Evolutionary conservation across 108 stramenopile genomes (phyloP).

Genomic region (Schizochytrium sp.): DNA sequence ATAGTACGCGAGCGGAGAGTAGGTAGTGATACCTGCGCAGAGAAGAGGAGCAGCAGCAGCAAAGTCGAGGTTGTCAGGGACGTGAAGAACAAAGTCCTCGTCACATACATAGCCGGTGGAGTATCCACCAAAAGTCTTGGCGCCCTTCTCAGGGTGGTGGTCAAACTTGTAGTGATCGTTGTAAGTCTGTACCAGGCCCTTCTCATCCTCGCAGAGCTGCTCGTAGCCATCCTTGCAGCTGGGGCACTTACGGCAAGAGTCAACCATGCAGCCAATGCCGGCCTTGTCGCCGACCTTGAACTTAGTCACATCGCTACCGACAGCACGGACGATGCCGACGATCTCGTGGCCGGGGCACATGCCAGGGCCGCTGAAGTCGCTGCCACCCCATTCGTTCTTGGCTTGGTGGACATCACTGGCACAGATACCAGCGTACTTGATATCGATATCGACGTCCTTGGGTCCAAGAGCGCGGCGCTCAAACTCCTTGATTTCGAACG

Average conservation of each 20-base stretch:
- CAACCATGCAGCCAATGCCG: conserved; percentile 81
- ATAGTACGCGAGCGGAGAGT: conserved; percentile 72
- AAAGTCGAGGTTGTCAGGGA: conserved; percentile 55
- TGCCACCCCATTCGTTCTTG: conserved; percentile 62
- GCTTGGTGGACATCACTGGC: conserved; percentile 76
- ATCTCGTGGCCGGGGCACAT: conserved; percentile 72
- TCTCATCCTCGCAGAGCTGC: conserved; percentile 67
- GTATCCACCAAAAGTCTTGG: conserved; percentile 43
- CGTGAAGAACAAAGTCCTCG: conserved; percentile 42
- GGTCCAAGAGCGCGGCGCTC: conserved; percentile 51
- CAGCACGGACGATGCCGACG: conserved; percentile 72
- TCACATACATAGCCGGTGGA: not conserved
- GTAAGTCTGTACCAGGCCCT: conserved; percentile 62
- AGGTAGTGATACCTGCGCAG: conserved; percentile 82
- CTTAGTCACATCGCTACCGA: conserved; percentile 76
- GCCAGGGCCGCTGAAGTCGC: conserved; percentile 44
- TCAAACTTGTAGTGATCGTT: conserved; percentile 64
- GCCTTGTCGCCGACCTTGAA: conserved; percentile 79
- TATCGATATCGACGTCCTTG: conserved; percentile 54
- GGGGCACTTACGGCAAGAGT: conserved; percentile 76
- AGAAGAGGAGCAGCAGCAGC: conserved; percentile 66
- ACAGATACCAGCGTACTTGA: conserved; percentile 71
- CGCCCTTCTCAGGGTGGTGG: conserved; percentile 16
- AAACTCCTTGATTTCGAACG: conserved; percentile 36
- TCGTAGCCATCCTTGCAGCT: conserved; percentile 74